A percentile compares a stretch with the other conserved stretches of the same genome.
phyloP scores from a whole-genome alignment of 1,284 basidiomycete genomes.

The Somion occarium region DNA sequence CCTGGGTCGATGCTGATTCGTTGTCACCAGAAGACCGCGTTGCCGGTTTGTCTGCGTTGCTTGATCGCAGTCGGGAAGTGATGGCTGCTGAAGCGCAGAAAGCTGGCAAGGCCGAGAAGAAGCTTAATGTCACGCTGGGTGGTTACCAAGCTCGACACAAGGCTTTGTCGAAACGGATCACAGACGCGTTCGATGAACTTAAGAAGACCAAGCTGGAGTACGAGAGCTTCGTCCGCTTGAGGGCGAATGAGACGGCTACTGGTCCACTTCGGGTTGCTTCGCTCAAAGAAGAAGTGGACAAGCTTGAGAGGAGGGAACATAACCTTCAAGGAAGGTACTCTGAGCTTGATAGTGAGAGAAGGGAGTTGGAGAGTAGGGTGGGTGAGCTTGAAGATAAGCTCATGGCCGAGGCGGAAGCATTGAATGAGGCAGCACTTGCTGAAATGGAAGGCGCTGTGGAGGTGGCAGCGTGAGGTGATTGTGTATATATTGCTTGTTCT shows the following conservation, averaged over 20 bases:
- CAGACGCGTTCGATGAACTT: slow-evolving; percentile 67
- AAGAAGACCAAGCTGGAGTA: slow-evolving; percentile 65
- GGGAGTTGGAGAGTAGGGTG: slow-evolving; percentile 60
- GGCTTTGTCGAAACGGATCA: slow-evolving; percentile 64
- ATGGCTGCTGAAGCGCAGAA: slow-evolving; percentile 84
- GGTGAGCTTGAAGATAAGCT: slow-evolving; percentile 65
- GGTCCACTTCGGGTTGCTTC: slow-evolving; percentile 72
- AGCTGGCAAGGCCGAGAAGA: slow-evolving; percentile 89
- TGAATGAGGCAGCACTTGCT: slow-evolving; percentile 72
- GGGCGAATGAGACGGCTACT: slow-evolving; percentile 65
- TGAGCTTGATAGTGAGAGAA: slow-evolving; percentile 74
- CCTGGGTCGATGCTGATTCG: slow-evolving; percentile 64
- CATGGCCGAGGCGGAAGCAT: slow-evolving; percentile 77
- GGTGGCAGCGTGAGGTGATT: not conserved
- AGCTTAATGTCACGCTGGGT: slow-evolving; percentile 81
- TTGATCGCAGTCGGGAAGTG: slow-evolving; percentile 62
- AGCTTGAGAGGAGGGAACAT: slow-evolving; percentile 70
- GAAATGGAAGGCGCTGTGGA: slow-evolving; percentile 43
- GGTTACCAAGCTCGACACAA: slow-evolving; percentile 85
- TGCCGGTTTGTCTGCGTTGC: slow-evolving; percentile 57
- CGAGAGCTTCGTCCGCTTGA: slow-evolving; percentile 74
- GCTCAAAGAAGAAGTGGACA: slow-evolving; percentile 82
- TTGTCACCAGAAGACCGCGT: slow-evolving; percentile 59
- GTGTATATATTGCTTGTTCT: slow-evolving; percentile 4
- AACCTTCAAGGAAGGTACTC: slow-evolving; percentile 77